Conservation (phyloP, 148 eudicot species). For the Gaultheria prostrata region DNA sequence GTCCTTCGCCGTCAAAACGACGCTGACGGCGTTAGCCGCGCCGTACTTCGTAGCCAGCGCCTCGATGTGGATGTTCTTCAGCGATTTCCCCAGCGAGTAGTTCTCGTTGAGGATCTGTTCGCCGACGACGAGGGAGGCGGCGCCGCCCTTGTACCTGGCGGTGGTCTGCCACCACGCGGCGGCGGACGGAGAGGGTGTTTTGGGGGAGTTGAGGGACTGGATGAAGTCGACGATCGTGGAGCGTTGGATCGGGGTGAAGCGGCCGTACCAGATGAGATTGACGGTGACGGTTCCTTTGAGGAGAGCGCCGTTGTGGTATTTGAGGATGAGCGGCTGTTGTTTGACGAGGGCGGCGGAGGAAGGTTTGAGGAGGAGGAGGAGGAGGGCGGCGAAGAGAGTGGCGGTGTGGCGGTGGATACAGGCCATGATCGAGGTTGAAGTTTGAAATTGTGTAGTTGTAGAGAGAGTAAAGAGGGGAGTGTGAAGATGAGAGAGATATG, state of each 20-base stretch:
- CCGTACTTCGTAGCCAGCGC: constrained; percentile 22
- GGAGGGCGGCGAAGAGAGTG: not conserved
- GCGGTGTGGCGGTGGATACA: not conserved
- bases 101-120: constrained; percentile 35
- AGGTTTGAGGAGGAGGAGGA: constrained; percentile 12
- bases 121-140: constrained; percentile 27
- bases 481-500: not conserved
- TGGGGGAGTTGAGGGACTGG: constrained; percentile 25
- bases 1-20: constrained; percentile 46
- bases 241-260: constrained; percentile 41
- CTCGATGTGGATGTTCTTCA: constrained; percentile 24
- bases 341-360: constrained; percentile 22
- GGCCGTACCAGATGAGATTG: constrained; percentile 56
- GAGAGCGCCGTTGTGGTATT: constrained; percentile 46
- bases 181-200: constrained; percentile 20
- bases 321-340: constrained; percentile 30
- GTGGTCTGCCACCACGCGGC: constrained; percentile 48
- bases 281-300: constrained; percentile 40
- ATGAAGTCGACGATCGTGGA: constrained; percentile 38
- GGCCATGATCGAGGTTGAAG: constrained; percentile 31
- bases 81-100: constrained; percentile 36
- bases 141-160: constrained; percentile 30
- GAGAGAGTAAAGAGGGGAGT: not conserved
- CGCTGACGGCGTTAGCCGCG: constrained; percentile 24
- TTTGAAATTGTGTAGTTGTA: no score